Percentiles rank a stretch among this genome's conserved stretches.
Evolutionary conservation across 805 yeast genomes (phyloP).

Genomic region (Metschnikowia chrysomelidarum): DNA sequence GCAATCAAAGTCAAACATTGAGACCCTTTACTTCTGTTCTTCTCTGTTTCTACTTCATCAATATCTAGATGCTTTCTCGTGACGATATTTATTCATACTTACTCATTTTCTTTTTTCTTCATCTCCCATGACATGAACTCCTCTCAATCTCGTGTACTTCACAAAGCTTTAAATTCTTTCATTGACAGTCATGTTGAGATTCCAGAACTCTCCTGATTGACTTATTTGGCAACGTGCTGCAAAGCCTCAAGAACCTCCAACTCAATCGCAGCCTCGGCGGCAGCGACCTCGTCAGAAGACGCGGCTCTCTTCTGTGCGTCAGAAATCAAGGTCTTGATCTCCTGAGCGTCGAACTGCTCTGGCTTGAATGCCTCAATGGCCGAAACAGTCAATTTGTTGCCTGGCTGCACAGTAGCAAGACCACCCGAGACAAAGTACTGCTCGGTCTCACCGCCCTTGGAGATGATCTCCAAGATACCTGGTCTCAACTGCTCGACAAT

Average conservation of each 20-base stretch:
- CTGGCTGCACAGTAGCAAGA: conserved; percentile 94
- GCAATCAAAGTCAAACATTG: too few relatives aligned
- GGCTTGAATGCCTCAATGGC: conserved; percentile 95
- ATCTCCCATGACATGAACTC: too few relatives aligned
- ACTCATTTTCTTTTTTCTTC: too few relatives aligned
- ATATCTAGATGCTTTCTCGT: too few relatives aligned
- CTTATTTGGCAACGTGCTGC: conserved; percentile 73
- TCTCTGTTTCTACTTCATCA: too few relatives aligned
- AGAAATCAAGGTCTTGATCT: conserved; percentile 75
- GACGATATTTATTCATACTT: too few relatives aligned
- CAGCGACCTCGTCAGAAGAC: conserved; percentile 81
- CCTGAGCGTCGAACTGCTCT: conserved; percentile 77
- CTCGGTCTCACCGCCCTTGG: conserved; percentile 64
- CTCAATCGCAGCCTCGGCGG: conserved; percentile 94
- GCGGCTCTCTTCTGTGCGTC: conserved; percentile 92
- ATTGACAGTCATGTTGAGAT: too few relatives aligned
- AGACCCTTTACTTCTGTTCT: too few relatives aligned
- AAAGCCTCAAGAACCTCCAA: conserved; percentile 95
- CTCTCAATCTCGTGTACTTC: too few relatives aligned
- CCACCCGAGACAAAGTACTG: conserved; percentile 95
- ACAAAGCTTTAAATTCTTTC: too few relatives aligned
- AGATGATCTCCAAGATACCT: conserved; percentile 90
- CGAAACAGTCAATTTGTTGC: conserved; percentile 83
- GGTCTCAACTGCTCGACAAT: conserved; percentile 94
- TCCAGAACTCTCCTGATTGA: too few relatives aligned